Conservation (phyloP, 345 rosid species). For the Diplotaxis tenuifolia region DNA sequence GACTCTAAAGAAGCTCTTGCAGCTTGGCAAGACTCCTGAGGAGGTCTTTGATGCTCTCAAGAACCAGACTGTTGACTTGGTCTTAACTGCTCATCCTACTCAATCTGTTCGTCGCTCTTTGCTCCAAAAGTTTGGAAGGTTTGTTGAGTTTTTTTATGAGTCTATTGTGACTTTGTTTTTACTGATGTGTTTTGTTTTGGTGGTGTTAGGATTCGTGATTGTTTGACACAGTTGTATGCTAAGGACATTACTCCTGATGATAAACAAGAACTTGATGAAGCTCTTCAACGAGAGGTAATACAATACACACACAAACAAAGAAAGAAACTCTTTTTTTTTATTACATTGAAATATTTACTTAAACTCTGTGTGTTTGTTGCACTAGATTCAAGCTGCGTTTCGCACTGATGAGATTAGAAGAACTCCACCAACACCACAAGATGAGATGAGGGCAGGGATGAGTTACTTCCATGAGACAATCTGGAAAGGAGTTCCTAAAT, state of each 20-base stretch:
- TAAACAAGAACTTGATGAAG: slow-evolving; percentile 98
- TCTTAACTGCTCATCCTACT: slow-evolving; percentile 98
- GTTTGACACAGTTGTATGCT: slow-evolving; percentile 86
- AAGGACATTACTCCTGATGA: slow-evolving; percentile 97
- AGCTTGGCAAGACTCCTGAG: slow-evolving; percentile 81
- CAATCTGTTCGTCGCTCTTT: slow-evolving; percentile 93
- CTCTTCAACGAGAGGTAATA: slow-evolving; percentile 89
- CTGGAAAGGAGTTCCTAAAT: slow-evolving; percentile 98
- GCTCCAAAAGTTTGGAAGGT: slow-evolving; percentile 98
- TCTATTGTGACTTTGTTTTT: background rate
- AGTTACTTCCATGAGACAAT: slow-evolving; percentile 99
- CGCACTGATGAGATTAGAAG: slow-evolving; percentile 96
- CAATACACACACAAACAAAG: background rate
- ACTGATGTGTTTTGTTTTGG: slow-evolving; percentile 11
- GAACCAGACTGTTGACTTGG: slow-evolving; percentile 95
- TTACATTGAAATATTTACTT: background rate
- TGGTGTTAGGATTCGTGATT: slow-evolving; percentile 67
- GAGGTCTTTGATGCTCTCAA: slow-evolving; percentile 91
- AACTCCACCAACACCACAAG: slow-evolving; percentile 97
- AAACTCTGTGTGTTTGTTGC: slow-evolving; percentile 1
- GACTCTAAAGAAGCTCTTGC: slow-evolving; percentile 82
- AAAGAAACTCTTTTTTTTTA: too few relatives aligned
- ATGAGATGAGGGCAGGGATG: slow-evolving; percentile 99
- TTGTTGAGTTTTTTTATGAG: slow-evolving; percentile 11
- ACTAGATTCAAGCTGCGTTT: slow-evolving; percentile 98